Base-by-base conservation (phyloP, 1,284 basidiomycete genomes). In the Ustilago trichophora region DNA sequence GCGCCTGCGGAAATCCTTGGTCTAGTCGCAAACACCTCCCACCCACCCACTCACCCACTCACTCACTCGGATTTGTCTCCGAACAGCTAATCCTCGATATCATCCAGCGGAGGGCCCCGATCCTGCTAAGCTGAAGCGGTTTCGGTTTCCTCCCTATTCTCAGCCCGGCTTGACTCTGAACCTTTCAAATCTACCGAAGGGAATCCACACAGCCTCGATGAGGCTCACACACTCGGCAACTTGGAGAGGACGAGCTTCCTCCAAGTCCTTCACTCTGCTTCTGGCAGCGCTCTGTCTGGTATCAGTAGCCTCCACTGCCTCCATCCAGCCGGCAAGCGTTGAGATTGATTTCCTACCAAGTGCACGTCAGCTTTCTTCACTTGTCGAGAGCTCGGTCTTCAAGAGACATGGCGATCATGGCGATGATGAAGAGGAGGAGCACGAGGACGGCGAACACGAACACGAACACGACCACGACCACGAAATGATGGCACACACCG, bases 351-450 rank as follows among this genome's bases (percentile, higher is more conserved):
- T n/a, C 21, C 32, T 25, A n/a, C 42, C 43, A 37, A 43, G 34
- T 16, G 9, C 41, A 3, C 16, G 24, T 4, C 40, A 53, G 27
- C 45, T 49, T 10, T 40, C 38, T 27, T 16, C 21, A 9, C 25
- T 35, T 18, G 11, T 6, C 37, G n/a, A 10, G 2, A 29, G 26
- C 25, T 18, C 18, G 6, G 12, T 62, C 25, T 2, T 49, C 8
- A 31, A 22, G 18, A 56, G 67, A 22, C 67, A 70, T 18, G 67
- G 56, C 15, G 56, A 70, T 22, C 51, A 65, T 26, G 55, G 34
- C 5, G 46, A 70, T n/a, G 37, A 25, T 22, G n/a, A n/a, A n/a
- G n/a, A n/a, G 5, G 55, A 49, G 13, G 47, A 38, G n/a, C n/a
- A n/a, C n/a, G n/a, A n/a, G 10, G 49, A 43, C 9, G 43, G 34